Percentiles rank a stretch among this genome's conserved stretches.
Evolutionary conservation across 2,329 filamentous ascomycete species (phyloP).

Genomic region (Stachybotrys elegans): DNA sequence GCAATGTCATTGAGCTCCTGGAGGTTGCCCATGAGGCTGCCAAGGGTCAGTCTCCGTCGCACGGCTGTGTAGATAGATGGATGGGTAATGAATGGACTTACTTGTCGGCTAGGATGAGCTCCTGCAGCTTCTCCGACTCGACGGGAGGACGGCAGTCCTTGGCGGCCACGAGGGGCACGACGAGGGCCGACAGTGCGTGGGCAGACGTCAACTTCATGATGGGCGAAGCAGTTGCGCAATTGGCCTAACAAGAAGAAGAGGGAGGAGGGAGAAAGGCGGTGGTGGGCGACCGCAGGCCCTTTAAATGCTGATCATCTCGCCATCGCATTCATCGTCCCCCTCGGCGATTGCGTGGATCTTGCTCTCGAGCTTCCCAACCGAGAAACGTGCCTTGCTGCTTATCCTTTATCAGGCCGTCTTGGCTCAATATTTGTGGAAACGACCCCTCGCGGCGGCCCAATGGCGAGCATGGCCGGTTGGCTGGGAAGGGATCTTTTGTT

Average conservation of each 20-base stretch:
- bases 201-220: slow-evolving; percentile 15
- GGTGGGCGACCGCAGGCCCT: not conserved
- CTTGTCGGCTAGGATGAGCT: slow-evolving; percentile 5
- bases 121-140: slow-evolving; percentile 14
- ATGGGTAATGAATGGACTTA: not conserved
- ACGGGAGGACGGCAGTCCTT: slow-evolving; percentile 11
- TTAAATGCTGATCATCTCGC: not conserved
- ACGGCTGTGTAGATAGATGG: too few relatives aligned
- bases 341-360: not conserved
- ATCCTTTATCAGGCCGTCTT: too few relatives aligned
- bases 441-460: too few relatives aligned
- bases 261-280: not conserved
- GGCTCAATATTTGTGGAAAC: too few relatives aligned
- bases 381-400: too few relatives aligned
- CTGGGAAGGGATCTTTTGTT: too few relatives aligned
- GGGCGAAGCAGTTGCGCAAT: not conserved
- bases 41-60: too few relatives aligned
- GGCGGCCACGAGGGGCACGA: slow-evolving; percentile 14
- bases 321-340: not conserved
- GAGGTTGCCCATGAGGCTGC: slow-evolving; percentile 18
- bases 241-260: not conserved
- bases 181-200: slow-evolving; percentile 18
- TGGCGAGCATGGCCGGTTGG: too few relatives aligned
- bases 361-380: not conserved
- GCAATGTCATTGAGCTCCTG: slow-evolving; percentile 23